Evolutionary conservation across 1,139 yeast species (phyloP).

Genomic region (Hanseniaspora sp.): DNA sequence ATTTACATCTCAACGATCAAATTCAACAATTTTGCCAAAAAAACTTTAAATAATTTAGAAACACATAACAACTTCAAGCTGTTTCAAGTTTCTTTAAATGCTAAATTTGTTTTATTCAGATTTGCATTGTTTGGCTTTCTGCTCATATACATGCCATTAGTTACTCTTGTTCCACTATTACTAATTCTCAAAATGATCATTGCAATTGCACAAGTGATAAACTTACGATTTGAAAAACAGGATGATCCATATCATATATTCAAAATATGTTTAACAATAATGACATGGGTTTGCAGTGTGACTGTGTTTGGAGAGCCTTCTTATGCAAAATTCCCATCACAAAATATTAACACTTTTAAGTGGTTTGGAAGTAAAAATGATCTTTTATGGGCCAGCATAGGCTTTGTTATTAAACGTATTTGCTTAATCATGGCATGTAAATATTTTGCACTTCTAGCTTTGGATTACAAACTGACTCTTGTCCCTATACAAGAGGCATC

Average conservation of each 20-base stretch:
- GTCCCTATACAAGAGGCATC: not conserved
- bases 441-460: not conserved
- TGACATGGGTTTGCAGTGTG: slow-evolving; percentile 4
- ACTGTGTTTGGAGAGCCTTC: slow-evolving; percentile 7
- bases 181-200: slow-evolving; percentile 3
- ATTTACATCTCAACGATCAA: slow-evolving; percentile 4
- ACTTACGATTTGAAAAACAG: slow-evolving; percentile 3
- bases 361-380: not conserved
- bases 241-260: slow-evolving; percentile 6
- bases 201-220: slow-evolving; percentile 5
- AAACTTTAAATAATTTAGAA: slow-evolving; percentile 5
- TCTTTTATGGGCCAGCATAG: not conserved
- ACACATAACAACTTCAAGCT: slow-evolving; percentile 7
- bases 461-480: slow-evolving; percentile 10
- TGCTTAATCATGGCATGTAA: slow-evolving; percentile 13
- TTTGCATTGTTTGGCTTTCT: not conserved
- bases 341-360: not conserved
- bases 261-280: not conserved
- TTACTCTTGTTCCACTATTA: slow-evolving; percentile 1
- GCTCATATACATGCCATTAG: not conserved
- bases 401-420: slow-evolving; percentile 4
- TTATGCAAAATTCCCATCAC: not conserved
- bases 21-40: slow-evolving; percentile 4
- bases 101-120: not conserved
- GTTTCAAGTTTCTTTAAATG: slow-evolving; percentile 8